phyloP scores from a whole-genome alignment of 805 yeast genomes.

The Wickerhamiella vanderwaltii region DNA sequence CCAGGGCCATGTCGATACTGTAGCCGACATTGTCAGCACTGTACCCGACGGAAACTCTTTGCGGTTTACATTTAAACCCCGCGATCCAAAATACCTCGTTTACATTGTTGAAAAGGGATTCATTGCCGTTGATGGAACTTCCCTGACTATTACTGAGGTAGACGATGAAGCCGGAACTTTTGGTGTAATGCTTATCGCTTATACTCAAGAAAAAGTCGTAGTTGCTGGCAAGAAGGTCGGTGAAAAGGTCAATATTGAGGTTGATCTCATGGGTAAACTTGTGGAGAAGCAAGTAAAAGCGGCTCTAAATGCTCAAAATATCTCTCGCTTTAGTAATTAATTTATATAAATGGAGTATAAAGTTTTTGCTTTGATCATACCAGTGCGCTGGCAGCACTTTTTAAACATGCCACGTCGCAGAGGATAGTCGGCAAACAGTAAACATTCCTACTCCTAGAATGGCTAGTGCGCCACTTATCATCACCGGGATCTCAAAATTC shows the following conservation, averaged over 20 bases:
- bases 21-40: constrained; percentile 48
- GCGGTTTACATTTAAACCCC: constrained; percentile 57
- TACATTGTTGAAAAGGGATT: constrained; percentile 94
- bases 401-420: no score
- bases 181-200: constrained; percentile 80
- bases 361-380: not conserved
- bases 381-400: no score
- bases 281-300: constrained; percentile 72
- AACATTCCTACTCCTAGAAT: constrained; percentile 5
- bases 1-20: constrained; percentile 93
- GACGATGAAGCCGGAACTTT: constrained; percentile 47
- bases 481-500: constrained; percentile 3
- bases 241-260: constrained; percentile 75
- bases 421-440: not conserved
- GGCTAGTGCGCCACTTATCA: not conserved
- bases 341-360: not conserved
- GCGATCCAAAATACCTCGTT: constrained; percentile 45
- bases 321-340: constrained; percentile 3
- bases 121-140: constrained; percentile 84
- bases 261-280: constrained; percentile 85
- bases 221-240: constrained; percentile 55
- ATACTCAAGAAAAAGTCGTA: constrained; percentile 73
- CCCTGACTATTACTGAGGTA: constrained; percentile 75
- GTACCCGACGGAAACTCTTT: constrained; percentile 61
- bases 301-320: constrained; percentile 29